Evolutionary conservation across 768 basidiomycete species (phyloP), one percentile per base, ranked within the genome.

Genomic region (Kwoniella pini): DNA sequence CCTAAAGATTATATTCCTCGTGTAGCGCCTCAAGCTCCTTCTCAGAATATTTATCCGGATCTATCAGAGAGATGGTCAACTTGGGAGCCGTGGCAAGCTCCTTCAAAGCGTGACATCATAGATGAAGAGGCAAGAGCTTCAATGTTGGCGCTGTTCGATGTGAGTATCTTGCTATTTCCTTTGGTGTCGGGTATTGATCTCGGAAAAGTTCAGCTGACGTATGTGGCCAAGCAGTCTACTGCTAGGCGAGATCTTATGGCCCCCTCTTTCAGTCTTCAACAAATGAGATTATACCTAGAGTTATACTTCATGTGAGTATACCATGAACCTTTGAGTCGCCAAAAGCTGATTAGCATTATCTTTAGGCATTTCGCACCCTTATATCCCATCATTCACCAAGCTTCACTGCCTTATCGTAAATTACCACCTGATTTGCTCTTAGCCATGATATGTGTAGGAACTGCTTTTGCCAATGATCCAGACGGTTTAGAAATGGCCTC

Each of bases 361-460:
- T 15, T 15, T 44, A 64, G 63, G 33, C 63, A 64, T 42, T 64
- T 58, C 30, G 63, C 64, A 19, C 64, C 64, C 11, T 48, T 65
- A 24, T 65, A 65, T 36, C 64, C 65, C 17, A 66, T 66, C 33
- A 54, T 66, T 26, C 65, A 66, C 40, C 55, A 52, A 15, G 36
- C 60, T 9, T 62, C 65, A 13, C 28, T 66, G 22, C 17, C 28
- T 24, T 63, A 62, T 43, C 60, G 65, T 12, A 49, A 53, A 19
- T 21, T 66, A 9, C 27, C 65, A 5, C 60, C 60, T 22, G 60
- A 66, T 26, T 46, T 66, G 21, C 46, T 66, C 3, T 22, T 66
- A 19, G 49, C 60, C 2, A 54, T 66, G 27, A 48, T 66, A 21
- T 54, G 48, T 31, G 36, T 66, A 15, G 65, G 65, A 3, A 58